Base-by-base conservation (phyloP, 306 rosid species). In the Benincasa hispida region DNA sequence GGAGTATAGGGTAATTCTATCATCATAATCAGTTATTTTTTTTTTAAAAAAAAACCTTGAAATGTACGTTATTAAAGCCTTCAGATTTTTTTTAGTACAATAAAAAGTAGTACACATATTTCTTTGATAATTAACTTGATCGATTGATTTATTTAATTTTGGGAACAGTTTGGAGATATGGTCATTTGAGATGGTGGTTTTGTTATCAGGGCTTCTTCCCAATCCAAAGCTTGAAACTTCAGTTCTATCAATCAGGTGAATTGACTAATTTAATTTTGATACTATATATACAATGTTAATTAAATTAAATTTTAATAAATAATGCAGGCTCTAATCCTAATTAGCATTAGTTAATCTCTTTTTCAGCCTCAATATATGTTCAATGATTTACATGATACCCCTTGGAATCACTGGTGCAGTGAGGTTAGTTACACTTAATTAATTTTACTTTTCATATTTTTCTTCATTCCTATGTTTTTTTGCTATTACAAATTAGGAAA, bases 321-420 rank as follows among this genome's bases (percentile, higher is more conserved):
- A 10, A 22, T 10, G 28, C 62, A 0, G 18, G 1, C 3, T 4
- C 19, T 62, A 13, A 62, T 30, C 11, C 18, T 15, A 42, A 11
- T 2, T 42, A 42, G 21, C 0, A 50, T 60, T 14, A 47, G 28
- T n/a, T 0, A 30, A 57, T 30, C 5, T 42, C 3, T 41, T 10
- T 78, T 27, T 18, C 82, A 83, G 85, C 85, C 87, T 83, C 21
- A 86, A 86, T 54, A 86, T 87, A 1, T 58, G 85, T 66, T 39
- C 87, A 12, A 15, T 84, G 85, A 68, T 77, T 34, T 84, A 65
- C 62, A 84, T 82, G 88, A 65, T 87, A 78, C 88, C 90, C 10
- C 81, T 84, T 32, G 90, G 86, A 53, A 80, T 87, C 21, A 68
- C 82, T n/a, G 78, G 83, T 54, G 80, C 85, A 34, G 73, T 59